Conservation (phyloP, 2,329 filamentous ascomycete genomes). For the Aspergillus viridinutans region DNA sequence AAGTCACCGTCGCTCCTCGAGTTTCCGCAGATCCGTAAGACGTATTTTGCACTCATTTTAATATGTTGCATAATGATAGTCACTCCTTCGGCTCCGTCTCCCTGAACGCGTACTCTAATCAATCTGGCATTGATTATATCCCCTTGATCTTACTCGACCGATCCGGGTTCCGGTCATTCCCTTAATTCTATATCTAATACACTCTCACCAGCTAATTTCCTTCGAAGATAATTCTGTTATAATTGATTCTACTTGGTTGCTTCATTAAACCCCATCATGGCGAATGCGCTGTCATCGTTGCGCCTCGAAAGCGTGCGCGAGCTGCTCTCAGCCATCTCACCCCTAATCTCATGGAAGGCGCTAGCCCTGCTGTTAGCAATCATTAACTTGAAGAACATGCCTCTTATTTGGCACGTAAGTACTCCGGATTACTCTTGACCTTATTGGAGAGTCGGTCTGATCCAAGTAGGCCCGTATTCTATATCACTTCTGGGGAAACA, state of each 20-base stretch:
- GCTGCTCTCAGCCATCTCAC: slow-evolving; percentile 14
- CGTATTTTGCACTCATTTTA: neutral
- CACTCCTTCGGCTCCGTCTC: neutral
- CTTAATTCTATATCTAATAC: neutral
- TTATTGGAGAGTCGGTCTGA: slow-evolving; percentile 1
- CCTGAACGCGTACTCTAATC: neutral
- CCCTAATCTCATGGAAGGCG: slow-evolving; percentile 31
- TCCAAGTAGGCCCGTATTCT: slow-evolving; percentile 54
- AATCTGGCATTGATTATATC: neutral
- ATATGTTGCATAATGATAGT: neutral
- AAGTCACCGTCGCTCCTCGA: neutral
- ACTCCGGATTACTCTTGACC: neutral
- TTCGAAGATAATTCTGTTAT: neutral
- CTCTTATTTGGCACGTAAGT: slow-evolving; percentile 40
- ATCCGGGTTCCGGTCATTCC: neutral
- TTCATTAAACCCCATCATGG: slow-evolving; percentile 6
- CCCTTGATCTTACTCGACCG: neutral
- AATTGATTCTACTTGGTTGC: neutral
- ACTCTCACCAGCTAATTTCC: neutral
- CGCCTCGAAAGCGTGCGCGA: slow-evolving; percentile 21
- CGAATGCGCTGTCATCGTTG: slow-evolving; percentile 7
- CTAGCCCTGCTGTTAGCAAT: slow-evolving; percentile 35
- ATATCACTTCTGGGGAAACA: slow-evolving; percentile 54
- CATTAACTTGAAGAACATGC: slow-evolving; percentile 36
- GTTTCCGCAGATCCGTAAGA: neutral